A percentile compares a stretch with the other conserved stretches of the same genome.
Evolutionary conservation across 2,329 filamentous ascomycete species (phyloP).

Genomic region (Talaromyces rugulosus): DNA sequence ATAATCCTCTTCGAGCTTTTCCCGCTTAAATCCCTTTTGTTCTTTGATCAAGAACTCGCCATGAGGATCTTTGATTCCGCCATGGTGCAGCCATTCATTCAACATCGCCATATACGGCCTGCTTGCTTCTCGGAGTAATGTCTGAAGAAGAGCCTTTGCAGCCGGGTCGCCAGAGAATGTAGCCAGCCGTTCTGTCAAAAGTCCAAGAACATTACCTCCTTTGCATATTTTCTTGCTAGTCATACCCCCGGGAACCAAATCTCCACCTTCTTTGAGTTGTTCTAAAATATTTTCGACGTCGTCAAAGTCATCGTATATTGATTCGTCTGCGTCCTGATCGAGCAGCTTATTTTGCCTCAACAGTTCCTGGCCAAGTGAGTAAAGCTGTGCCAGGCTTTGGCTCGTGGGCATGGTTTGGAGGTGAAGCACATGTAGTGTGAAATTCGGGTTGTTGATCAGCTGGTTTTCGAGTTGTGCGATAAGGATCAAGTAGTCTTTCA

Average conservation of each 20-base stretch:
- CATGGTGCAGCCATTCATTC: constrained; percentile 97
- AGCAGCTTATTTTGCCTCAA: constrained; percentile 82
- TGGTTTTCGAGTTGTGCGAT: constrained; percentile 92
- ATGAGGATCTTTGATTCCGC: constrained; percentile 90
- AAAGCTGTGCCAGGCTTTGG: constrained; percentile 88
- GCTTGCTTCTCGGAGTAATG: constrained; percentile 79
- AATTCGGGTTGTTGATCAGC: constrained; percentile 79
- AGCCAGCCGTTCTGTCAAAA: constrained; percentile 79
- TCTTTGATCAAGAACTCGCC: constrained; percentile 93
- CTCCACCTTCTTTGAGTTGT: constrained; percentile 79
- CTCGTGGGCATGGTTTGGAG: constrained; percentile 85
- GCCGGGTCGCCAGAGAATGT: constrained; percentile 92
- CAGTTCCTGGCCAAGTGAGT: constrained; percentile 80
- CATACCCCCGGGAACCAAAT: constrained; percentile 72
- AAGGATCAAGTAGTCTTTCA: constrained; percentile 91
- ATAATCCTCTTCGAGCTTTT: constrained; percentile 90
- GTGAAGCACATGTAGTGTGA: constrained; percentile 90
- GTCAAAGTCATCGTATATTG: constrained; percentile 65
- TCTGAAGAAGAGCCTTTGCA: constrained; percentile 74
- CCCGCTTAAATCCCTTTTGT: constrained; percentile 88
- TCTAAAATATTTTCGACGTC: constrained; percentile 93
- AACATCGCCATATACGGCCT: constrained; percentile 96
- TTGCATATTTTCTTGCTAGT: constrained; percentile 90
- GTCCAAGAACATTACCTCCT: constrained; percentile 86
- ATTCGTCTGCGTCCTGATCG: constrained; percentile 66